A percentile compares a stretch with the other conserved stretches of the same genome.
phyloP scores from a whole-genome alignment of 805 yeast genomes.

The Cyberlindnera nakhonratchasimensis region DNA sequence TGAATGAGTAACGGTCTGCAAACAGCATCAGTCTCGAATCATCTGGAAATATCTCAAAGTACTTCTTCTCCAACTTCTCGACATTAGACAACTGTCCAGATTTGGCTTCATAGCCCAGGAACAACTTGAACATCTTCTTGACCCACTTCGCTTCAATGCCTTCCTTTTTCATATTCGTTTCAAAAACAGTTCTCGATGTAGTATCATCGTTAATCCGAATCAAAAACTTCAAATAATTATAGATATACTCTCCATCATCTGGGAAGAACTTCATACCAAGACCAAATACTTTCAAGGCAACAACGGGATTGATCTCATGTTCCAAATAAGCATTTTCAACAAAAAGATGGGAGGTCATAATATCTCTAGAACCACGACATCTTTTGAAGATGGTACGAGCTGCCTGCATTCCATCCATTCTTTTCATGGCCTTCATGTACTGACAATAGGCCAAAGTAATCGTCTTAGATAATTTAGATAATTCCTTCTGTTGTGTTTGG shows the following conservation, averaged over 20 bases:
- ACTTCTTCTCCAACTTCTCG: constrained; percentile 62
- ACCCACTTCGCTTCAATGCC: constrained; percentile 33
- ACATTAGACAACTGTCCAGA: constrained; percentile 71
- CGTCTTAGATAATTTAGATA: constrained; percentile 29
- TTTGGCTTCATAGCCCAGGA: constrained; percentile 63
- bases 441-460: constrained; percentile 67
- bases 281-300: constrained; percentile 75
- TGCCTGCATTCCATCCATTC: constrained; percentile 63
- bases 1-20: constrained; percentile 36
- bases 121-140: constrained; percentile 49
- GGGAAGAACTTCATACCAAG: constrained; percentile 63
- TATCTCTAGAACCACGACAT: constrained; percentile 52
- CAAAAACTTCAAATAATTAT: constrained; percentile 69
- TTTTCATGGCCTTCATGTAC: constrained; percentile 67
- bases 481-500: constrained; percentile 7
- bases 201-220: constrained; percentile 62
- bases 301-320: constrained; percentile 49
- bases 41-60: constrained; percentile 60
- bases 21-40: constrained; percentile 37
- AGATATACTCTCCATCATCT: constrained; percentile 57
- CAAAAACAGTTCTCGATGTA: constrained; percentile 78
- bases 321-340: constrained; percentile 83
- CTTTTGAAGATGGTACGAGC: constrained; percentile 70
- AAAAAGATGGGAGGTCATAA: constrained; percentile 70
- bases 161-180: constrained; percentile 50